phyloP scores from a whole-genome alignment of 768 basidiomycete genomes.

The Lactifluus rugatus region DNA sequence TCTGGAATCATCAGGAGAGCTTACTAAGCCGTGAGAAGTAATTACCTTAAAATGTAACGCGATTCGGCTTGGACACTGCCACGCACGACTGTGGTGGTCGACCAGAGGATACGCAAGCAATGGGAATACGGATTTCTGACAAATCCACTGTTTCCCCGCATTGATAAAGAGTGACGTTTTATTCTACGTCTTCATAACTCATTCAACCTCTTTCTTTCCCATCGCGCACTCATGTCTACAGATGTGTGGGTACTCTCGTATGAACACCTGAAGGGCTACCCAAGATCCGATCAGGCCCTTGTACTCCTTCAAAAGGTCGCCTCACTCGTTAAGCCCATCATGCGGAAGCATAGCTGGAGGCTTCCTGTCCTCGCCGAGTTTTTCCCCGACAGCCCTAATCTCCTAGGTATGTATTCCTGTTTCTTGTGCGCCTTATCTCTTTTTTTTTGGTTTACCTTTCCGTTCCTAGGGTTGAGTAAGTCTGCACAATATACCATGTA shows the following conservation, averaged over 20 bases:
- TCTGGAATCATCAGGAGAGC: too few species aligned
- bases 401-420: slow-evolving; percentile 48
- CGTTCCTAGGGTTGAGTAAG: slow-evolving; percentile 20
- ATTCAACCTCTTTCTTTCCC: background rate
- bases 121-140: background rate
- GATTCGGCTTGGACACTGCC: background rate
- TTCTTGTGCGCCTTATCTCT: too few species aligned
- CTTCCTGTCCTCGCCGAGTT: slow-evolving; percentile 79
- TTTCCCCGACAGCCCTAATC: slow-evolving; percentile 62
- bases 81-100: background rate
- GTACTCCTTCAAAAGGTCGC: slow-evolving; percentile 58
- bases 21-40: too few species aligned
- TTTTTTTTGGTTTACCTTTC: background rate
- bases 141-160: background rate
- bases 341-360: slow-evolving; percentile 76
- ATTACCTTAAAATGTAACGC: too few species aligned
- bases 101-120: background rate
- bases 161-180: background rate
- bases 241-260: slow-evolving; percentile 55
- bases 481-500: background rate
- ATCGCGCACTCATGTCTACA: slow-evolving; percentile 32
- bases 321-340: slow-evolving; percentile 85
- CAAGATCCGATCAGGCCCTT: slow-evolving; percentile 59
- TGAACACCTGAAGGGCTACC: slow-evolving; percentile 59
- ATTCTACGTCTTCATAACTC: too few species aligned